Evolutionary conservation across 139 green algal genomes (phyloP).

Genomic region (Volvox reticuliferus): DNA sequence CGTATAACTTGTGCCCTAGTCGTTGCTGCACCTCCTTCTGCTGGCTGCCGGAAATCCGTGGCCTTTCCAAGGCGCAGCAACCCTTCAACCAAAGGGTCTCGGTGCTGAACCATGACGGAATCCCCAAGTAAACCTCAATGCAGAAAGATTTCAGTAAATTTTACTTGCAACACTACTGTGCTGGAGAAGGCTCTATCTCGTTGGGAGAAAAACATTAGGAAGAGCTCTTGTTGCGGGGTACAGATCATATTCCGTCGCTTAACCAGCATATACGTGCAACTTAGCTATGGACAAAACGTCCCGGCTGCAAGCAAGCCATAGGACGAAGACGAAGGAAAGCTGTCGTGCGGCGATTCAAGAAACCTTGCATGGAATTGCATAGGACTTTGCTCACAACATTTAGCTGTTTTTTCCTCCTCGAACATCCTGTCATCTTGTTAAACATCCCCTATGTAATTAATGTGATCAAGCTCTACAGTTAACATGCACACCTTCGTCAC

Average conservation of each 20-base stretch:
- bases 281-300: too few species aligned
- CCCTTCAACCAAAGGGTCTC: constrained; percentile 7
- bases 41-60: constrained; percentile 1
- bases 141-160: background rate
- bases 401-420: too few species aligned
- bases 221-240: background rate
- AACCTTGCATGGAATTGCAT: background rate
- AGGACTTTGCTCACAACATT: too few species aligned
- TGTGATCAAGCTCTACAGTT: too few species aligned
- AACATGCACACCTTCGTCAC: constrained; percentile 1
- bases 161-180: background rate
- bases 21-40: background rate
- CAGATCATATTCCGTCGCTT: too few species aligned
- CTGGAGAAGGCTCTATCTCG: too few species aligned
- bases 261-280: too few species aligned
- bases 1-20: background rate
- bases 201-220: background rate
- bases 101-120: constrained; percentile 7
- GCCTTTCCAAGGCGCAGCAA: background rate
- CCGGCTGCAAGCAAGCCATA: too few species aligned
- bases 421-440: too few species aligned
- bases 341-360: background rate
- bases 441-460: too few species aligned
- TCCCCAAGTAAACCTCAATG: background rate
- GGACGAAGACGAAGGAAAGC: too few species aligned